These are phyloP conservation scores for Rhytidhysteron rufulum DNA, from an alignment of 2,329 filamentous ascomycete species.

Conservation along the genomic window DNA sequence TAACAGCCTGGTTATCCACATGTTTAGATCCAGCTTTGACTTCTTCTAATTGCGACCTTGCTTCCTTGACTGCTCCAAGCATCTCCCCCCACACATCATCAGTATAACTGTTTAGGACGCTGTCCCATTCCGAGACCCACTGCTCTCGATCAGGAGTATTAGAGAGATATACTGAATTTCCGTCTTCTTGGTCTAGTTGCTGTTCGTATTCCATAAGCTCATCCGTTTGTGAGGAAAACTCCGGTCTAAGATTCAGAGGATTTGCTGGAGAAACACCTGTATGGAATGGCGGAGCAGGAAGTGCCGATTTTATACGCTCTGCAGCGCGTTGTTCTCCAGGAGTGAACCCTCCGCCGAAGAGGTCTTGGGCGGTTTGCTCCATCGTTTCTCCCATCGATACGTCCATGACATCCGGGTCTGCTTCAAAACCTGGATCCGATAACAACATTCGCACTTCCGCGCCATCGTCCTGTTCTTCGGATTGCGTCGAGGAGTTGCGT, in stretches of 20 bases:
- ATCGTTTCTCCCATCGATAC: background rate
- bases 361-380: slow-evolving; percentile 4
- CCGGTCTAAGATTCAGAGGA: slow-evolving; percentile 11
- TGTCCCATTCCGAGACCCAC: slow-evolving; percentile 13
- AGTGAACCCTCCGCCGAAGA: slow-evolving; percentile 7
- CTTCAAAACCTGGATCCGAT: slow-evolving; percentile 7
- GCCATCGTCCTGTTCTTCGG: slow-evolving; percentile 7
- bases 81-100: slow-evolving; percentile 20
- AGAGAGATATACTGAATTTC: background rate
- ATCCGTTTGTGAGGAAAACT: slow-evolving; percentile 7
- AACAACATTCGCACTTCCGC: slow-evolving; percentile 11
- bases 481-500: no score
- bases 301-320: slow-evolving; percentile 8
- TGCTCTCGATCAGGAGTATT: slow-evolving; percentile 2
- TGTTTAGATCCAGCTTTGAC: slow-evolving; percentile 7
- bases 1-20: slow-evolving; percentile 13
- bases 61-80: slow-evolving; percentile 13
- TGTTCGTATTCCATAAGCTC: background rate
- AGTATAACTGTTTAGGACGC: slow-evolving; percentile 17
- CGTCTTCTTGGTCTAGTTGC: slow-evolving; percentile 1
- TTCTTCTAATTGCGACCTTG: slow-evolving; percentile 12
- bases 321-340: slow-evolving; percentile 7
- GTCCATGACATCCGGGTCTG: slow-evolving; percentile 3
- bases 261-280: slow-evolving; percentile 6
- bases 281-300: slow-evolving; percentile 10